phyloP scores from a whole-genome alignment of 1,284 basidiomycete species.

The Puccinia hordei region DNA sequence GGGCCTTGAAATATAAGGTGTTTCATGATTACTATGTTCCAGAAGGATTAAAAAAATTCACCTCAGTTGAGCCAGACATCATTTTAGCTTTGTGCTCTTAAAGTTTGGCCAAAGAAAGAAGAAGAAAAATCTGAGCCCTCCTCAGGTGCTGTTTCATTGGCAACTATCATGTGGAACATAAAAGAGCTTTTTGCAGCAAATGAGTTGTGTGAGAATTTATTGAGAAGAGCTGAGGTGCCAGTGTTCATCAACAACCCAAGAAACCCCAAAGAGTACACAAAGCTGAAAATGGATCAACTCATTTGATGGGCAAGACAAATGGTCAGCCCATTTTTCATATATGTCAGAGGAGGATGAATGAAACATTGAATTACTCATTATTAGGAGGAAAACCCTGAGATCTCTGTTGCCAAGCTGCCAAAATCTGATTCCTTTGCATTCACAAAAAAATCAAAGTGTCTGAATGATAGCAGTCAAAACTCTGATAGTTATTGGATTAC shows the following conservation, averaged over 20 bases:
- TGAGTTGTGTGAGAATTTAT: not conserved
- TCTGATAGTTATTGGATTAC: no score
- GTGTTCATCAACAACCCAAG: slow-evolving; percentile 1
- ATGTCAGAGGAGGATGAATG: not conserved
- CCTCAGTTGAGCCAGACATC: not conserved
- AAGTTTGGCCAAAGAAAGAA: not conserved
- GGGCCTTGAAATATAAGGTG: not conserved
- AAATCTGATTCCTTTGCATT: not conserved
- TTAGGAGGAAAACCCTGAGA: not conserved
- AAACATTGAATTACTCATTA: not conserved
- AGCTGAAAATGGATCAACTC: not conserved
- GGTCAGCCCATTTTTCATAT: not conserved
- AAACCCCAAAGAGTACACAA: not conserved
- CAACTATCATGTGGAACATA: not conserved
- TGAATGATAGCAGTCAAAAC: no score
- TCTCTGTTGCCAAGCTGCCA: not conserved
- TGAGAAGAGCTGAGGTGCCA: not conserved
- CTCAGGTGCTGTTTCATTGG: not conserved
- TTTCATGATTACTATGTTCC: not conserved
- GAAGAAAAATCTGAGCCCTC: not conserved
- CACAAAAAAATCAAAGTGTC: not conserved
- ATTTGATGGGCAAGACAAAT: not conserved
- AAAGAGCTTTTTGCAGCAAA: not conserved
- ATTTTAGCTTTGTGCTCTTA: not conserved
- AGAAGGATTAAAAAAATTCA: not conserved